A percentile compares a stretch with the other conserved stretches of the same genome.
phyloP scores from a whole-genome alignment of 768 basidiomycete species.

The Hericium coralloides region DNA sequence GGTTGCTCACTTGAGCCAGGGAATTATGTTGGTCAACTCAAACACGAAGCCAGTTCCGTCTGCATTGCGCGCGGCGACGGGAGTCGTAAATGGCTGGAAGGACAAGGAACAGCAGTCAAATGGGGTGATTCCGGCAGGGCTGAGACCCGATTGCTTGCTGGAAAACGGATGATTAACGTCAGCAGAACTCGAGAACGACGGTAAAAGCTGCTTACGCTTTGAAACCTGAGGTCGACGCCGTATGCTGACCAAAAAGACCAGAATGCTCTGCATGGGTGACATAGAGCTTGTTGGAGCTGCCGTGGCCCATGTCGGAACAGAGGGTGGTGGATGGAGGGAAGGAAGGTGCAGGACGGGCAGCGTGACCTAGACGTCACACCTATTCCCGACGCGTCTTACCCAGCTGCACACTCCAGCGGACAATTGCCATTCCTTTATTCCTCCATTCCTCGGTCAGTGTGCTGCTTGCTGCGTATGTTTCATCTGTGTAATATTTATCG shows the following conservation, averaged over 20 bases:
- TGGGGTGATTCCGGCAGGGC: conserved; percentile 57
- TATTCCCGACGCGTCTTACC: background rate
- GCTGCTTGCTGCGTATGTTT: too few species aligned
- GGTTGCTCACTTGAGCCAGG: conserved; percentile 77
- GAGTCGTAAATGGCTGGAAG: conserved; percentile 82
- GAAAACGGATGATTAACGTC: conserved; percentile 11
- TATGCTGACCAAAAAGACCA: conserved; percentile 73
- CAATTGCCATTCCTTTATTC: background rate
- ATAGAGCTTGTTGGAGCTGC: conserved; percentile 80
- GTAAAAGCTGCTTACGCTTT: conserved; percentile 40
- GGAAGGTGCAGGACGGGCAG: background rate
- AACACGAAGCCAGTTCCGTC: conserved; percentile 80
- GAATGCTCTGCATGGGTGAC: conserved; percentile 86
- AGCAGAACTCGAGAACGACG: conserved; percentile 1
- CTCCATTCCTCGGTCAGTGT: background rate
- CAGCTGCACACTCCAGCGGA: background rate
- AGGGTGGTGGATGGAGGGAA: background rate
- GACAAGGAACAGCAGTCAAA: conserved; percentile 91
- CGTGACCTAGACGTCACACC: background rate
- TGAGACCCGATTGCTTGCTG: conserved; percentile 62
- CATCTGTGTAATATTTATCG: background rate
- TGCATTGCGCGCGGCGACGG: conserved; percentile 76
- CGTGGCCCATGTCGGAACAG: conserved; percentile 63
- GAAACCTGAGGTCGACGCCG: conserved; percentile 61
- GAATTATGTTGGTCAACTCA: conserved; percentile 87